Conservation (phyloP, 306 rosid genomes). For the Citrullus amarus region DNA sequence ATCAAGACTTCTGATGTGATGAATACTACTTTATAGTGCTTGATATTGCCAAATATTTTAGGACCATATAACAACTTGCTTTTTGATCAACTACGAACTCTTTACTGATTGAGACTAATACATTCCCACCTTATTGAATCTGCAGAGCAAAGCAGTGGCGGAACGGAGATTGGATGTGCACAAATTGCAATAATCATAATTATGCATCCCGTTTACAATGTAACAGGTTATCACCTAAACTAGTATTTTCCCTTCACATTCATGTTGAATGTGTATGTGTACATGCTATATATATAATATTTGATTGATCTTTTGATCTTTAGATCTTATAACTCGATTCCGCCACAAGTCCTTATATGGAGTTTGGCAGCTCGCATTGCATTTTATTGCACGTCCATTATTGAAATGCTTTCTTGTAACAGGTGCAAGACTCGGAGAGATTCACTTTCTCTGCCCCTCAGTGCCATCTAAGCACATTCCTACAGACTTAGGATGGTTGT, state of each 20-base stretch:
- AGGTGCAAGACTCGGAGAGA: constrained; percentile 78
- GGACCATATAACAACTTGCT: background rate
- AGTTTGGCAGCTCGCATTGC: background rate
- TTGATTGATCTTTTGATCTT: background rate
- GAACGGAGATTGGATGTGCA: constrained; percentile 96
- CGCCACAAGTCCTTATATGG: background rate
- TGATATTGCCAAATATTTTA: background rate
- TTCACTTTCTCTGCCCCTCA: constrained; percentile 41
- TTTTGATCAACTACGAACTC: background rate
- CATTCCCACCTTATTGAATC: background rate
- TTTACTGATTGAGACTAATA: background rate
- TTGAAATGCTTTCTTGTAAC: constrained; percentile 17
- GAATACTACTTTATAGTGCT: background rate
- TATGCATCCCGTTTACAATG: constrained; percentile 87
- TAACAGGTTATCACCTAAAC: constrained; percentile 50
- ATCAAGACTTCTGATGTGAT: background rate
- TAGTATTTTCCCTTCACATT: background rate
- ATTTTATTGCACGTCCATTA: background rate
- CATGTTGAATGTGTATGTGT: background rate
- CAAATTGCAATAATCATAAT: constrained; percentile 88
- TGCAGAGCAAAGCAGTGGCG: constrained; percentile 96
- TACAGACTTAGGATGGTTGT: background rate
- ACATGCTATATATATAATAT: too few species aligned
- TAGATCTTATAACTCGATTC: background rate
- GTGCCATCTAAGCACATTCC: constrained; percentile 32